phyloP scores from a whole-genome alignment of 306 rosid genomes.

The Sphenostylis stenocarpa region DNA sequence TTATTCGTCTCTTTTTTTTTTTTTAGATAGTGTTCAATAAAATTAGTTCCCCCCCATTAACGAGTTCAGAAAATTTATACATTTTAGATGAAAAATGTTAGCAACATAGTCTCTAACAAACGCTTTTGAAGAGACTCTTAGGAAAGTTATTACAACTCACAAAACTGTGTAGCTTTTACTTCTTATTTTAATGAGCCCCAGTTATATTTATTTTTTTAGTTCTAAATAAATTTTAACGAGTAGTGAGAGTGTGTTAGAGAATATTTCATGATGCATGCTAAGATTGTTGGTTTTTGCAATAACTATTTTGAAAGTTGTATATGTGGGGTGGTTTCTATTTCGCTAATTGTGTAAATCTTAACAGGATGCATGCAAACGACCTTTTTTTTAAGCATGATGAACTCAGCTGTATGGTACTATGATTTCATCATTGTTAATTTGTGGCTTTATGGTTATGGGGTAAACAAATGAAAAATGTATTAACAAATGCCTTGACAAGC shows the following conservation, averaged over 20 bases:
- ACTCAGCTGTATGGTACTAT: background rate
- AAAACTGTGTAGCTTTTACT: no score
- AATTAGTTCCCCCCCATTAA: background rate
- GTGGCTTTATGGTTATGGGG: slow-evolving; percentile 9
- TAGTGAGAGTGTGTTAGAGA: background rate
- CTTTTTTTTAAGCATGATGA: background rate
- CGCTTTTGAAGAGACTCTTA: no score
- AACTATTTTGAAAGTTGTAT: background rate
- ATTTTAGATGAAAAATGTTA: no score
- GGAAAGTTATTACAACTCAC: no score
- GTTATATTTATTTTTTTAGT: no score
- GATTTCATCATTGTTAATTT: slow-evolving; percentile 24
- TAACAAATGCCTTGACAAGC: background rate
- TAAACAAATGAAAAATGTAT: background rate
- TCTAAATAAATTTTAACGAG: no score
- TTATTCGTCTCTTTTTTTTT: background rate
- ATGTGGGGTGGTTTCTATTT: background rate
- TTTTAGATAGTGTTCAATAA: background rate
- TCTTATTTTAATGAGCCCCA: no score
- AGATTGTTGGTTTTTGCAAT: background rate
- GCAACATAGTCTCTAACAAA: no score
- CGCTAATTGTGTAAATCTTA: background rate
- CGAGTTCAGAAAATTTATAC: no score
- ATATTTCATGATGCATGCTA: background rate
- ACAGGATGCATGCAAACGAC: background rate